Base-by-base conservation (phyloP, 2,329 filamentous ascomycete species). In the Microdochium paspali region DNA sequence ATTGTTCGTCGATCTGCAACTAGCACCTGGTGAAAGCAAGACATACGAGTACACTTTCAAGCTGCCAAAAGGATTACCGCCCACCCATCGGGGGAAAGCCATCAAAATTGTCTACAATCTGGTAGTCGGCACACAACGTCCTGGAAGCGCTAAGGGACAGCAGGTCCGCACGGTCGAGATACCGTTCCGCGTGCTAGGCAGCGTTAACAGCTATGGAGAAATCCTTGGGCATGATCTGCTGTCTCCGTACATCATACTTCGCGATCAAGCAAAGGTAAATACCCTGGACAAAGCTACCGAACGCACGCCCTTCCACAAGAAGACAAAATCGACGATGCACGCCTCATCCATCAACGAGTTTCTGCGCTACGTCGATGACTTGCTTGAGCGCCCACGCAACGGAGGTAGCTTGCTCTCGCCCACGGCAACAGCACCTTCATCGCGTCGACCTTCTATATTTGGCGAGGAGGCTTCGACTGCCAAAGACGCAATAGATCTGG, bases 41-140 rank as follows among this genome's bases (percentile, higher is more conserved):
- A 85, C 83, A 44, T 98, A 86, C 59, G 87, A 86, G 45, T 98
- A 96, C 63, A 79, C 81, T 1, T 96, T 96, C 63, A 84, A 79
- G 42, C 69, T 98, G 47, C 93, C 93, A 1, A 84, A 82, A 58
- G 91, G 91, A 0, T 68, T 98, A n/a, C 93, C 93, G 21, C 91
- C 93, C 6, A 89, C 82, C 13, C 88, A 97, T 62, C 85, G 85
- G 56, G 93, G 93, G 10, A 90, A 93, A 60, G 88, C 89, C 1
- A 93, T 96, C 61, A 97, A 97, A 66, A 90, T 96, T 45, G 80
- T 82, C 2, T 98, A 98, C 68, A 87, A 87, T 61, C 72, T 98
- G 12, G 83, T 94, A 10, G 87, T 98, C 53, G 91, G 91, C 42
- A 95, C 91, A 0, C 93, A 98, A 64, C 76, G 90, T 52, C 83